Evolutionary conservation across 163 green algal species (phyloP).

Genomic region (Coccomyxa subellipsoidea): DNA sequence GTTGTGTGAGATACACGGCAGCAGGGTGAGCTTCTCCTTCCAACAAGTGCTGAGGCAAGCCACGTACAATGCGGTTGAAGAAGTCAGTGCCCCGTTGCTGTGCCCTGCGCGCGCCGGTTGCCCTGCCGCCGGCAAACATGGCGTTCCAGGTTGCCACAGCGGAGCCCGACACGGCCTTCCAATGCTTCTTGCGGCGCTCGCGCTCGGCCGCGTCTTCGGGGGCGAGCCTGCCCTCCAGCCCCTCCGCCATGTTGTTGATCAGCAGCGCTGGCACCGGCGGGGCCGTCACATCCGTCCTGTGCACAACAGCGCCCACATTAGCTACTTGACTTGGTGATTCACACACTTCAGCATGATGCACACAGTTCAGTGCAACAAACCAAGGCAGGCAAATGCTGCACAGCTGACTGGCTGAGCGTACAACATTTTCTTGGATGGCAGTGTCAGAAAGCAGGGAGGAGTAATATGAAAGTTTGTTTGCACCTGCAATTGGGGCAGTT

Average conservation of each 20-base stretch:
- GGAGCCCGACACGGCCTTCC: not conserved
- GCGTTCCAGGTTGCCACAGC: not conserved
- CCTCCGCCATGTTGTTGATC: conserved; percentile 24
- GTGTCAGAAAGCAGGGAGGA: too few species aligned
- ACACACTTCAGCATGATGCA: not conserved
- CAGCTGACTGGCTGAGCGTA: too few species aligned
- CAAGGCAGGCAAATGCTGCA: not conserved
- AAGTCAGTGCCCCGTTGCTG: not conserved
- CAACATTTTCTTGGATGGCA: too few species aligned
- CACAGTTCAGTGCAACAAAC: not conserved
- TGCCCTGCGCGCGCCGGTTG: not conserved
- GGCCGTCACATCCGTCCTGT: not conserved
- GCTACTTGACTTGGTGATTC: not conserved
- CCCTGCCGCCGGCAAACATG: not conserved
- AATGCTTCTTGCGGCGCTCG: conserved; percentile 10
- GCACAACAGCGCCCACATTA: not conserved
- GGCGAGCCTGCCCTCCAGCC: conserved; percentile 11
- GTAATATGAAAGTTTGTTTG: not conserved
- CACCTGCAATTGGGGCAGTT: conserved; percentile 45
- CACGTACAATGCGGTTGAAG: too few species aligned
- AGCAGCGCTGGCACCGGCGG: conserved; percentile 13
- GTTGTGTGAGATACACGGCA: too few species aligned
- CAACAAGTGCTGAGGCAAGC: too few species aligned
- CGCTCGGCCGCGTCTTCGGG: conserved; percentile 17
- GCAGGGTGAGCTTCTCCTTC: too few species aligned